These are phyloP conservation scores for Lactifluus hygrophoroides DNA, from an alignment of 768 basidiomycete species.

Conservation along the genomic window DNA sequence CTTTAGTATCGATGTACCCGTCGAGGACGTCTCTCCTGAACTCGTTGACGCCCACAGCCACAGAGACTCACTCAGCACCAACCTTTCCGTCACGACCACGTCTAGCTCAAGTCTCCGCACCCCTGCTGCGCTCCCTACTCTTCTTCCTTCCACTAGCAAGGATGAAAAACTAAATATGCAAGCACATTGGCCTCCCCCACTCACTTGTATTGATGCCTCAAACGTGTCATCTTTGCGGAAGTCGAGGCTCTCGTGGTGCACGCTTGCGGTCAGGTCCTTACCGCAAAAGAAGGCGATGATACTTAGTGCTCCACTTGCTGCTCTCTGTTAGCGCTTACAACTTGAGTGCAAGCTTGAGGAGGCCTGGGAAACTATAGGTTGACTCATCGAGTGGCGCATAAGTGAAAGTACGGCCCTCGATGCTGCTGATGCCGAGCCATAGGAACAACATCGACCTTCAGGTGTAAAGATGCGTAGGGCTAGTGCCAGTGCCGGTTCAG, in stretches of 20 bases:
- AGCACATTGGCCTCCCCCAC: slow-evolving; percentile 7
- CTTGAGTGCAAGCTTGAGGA: slow-evolving; percentile 62
- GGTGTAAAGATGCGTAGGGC: slow-evolving; percentile 11
- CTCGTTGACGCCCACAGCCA: slow-evolving; percentile 25
- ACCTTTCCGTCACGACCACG: slow-evolving; percentile 20
- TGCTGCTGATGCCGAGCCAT: slow-evolving; percentile 3
- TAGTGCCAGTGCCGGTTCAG: slow-evolving; percentile 15
- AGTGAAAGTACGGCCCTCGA: slow-evolving; percentile 15
- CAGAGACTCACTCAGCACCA: slow-evolving; percentile 64
- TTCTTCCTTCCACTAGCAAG: neutral
- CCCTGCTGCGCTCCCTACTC: neutral
- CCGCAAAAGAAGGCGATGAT: slow-evolving; percentile 37
- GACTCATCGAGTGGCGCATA: slow-evolving; percentile 9
- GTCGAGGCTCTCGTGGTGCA: slow-evolving; percentile 75
- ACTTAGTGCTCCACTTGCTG: slow-evolving; percentile 78
- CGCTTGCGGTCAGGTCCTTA: slow-evolving; percentile 63
- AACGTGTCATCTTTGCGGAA: slow-evolving; percentile 70
- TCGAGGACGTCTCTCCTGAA: slow-evolving; percentile 23
- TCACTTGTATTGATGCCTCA: slow-evolving; percentile 49
- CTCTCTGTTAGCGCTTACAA: slow-evolving; percentile 80
- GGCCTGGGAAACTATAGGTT: slow-evolving; percentile 23
- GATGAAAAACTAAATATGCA: neutral
- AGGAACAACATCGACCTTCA: slow-evolving; percentile 4
- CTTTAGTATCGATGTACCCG: slow-evolving; percentile 61
- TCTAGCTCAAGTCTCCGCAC: slow-evolving; percentile 14